Conservation (phyloP, 257 asterid genomes). For the Euphrasia confusa region DNA sequence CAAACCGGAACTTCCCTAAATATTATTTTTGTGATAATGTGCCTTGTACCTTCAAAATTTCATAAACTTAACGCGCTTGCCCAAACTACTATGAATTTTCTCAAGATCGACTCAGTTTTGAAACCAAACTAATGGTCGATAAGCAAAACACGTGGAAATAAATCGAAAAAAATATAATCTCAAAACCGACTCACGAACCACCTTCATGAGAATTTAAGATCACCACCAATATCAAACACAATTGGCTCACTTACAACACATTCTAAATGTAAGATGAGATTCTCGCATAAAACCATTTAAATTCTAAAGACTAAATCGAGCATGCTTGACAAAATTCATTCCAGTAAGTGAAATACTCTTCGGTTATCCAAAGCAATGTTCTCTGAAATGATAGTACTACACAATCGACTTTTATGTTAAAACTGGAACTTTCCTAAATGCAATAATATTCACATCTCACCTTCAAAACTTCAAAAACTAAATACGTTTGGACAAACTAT, state of each 20-base stretch:
- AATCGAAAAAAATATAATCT: not conserved
- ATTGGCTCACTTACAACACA: not conserved
- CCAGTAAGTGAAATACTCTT: not conserved
- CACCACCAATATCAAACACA: not conserved
- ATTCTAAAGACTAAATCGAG: not conserved
- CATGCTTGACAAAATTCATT: conserved; percentile 13
- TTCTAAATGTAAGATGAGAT: not conserved
- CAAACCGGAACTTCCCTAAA: not conserved
- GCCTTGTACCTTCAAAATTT: too few species aligned
- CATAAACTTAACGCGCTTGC: too few species aligned
- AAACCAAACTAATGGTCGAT: conserved; percentile 2
- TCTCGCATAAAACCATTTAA: not conserved
- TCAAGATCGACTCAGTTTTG: not conserved
- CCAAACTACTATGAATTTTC: conserved; percentile 2
- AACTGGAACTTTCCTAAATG: not conserved
- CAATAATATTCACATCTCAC: too few species aligned
- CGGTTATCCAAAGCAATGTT: not conserved
- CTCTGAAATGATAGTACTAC: not conserved
- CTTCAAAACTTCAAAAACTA: too few species aligned
- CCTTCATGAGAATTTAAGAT: not conserved
- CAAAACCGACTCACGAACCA: not conserved
- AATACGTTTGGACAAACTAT: not conserved
- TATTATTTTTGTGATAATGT: too few species aligned
- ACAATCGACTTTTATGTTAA: conserved; percentile 3
- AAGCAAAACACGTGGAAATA: not conserved